A percentile compares a stretch with the other conserved stretches of the same genome.
phyloP scores from a whole-genome alignment of 2,329 filamentous ascomycete species.

The Fusarium metavorans region DNA sequence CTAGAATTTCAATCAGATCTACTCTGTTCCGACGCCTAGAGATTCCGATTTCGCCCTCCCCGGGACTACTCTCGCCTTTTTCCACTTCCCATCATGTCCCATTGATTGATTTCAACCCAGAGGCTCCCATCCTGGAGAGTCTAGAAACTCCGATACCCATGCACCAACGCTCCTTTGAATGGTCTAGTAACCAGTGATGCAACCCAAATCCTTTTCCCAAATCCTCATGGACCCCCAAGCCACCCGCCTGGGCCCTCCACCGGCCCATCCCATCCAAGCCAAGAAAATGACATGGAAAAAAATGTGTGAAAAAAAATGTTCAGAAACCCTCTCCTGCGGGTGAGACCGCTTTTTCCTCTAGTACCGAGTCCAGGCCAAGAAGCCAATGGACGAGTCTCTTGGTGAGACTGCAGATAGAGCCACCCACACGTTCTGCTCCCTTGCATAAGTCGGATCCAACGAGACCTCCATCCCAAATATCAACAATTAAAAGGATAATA shows the following conservation, averaged over 20 bases:
- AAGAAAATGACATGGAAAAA: slow-evolving; percentile 24
- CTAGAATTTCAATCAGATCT: slow-evolving; percentile 21
- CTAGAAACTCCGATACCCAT: slow-evolving; percentile 33
- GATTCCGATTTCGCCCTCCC: slow-evolving; percentile 24
- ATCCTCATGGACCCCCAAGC: slow-evolving; percentile 1
- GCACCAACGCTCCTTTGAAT: slow-evolving; percentile 25
- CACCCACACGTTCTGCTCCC: slow-evolving; percentile 34
- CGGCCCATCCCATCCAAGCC: not conserved
- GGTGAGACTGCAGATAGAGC: slow-evolving; percentile 26
- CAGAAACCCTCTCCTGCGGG: slow-evolving; percentile 22
- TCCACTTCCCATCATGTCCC: slow-evolving; percentile 8
- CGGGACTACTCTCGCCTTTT: slow-evolving; percentile 28
- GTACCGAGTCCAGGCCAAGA: slow-evolving; percentile 30
- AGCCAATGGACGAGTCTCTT: slow-evolving; percentile 23
- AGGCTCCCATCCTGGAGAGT: slow-evolving; percentile 35
- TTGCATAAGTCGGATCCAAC: slow-evolving; percentile 30
- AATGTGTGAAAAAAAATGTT: slow-evolving; percentile 4
- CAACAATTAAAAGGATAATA: slow-evolving; percentile 34
- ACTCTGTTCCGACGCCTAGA: slow-evolving; percentile 27
- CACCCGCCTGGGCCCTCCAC: not conserved
- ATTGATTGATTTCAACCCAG: slow-evolving; percentile 2
- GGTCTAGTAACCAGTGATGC: slow-evolving; percentile 42
- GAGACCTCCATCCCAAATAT: slow-evolving; percentile 28
- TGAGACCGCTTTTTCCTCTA: slow-evolving; percentile 29
- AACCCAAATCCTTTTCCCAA: slow-evolving; percentile 9